Conservation (phyloP, 139 green algal species). For the Micractinium conductrix region DNA sequence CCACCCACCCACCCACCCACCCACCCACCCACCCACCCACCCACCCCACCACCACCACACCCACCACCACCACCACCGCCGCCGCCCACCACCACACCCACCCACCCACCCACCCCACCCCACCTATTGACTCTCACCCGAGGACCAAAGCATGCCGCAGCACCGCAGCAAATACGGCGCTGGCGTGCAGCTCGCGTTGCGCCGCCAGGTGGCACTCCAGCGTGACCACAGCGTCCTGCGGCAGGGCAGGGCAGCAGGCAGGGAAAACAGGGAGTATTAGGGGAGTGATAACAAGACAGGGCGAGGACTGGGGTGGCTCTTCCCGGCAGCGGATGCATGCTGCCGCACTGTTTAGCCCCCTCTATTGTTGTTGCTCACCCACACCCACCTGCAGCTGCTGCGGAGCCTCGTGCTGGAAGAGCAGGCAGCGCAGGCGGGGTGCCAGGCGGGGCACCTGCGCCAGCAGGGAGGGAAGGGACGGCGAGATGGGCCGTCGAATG, state of each 20-base stretch:
- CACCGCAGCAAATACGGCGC: constrained; percentile 22
- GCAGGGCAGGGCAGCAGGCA: too few species aligned
- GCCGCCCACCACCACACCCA: too few species aligned
- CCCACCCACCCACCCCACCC: too few species aligned
- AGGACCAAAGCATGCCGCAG: constrained; percentile 45
- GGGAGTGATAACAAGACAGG: constrained; percentile 16
- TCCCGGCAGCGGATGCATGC: too few species aligned
- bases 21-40: too few species aligned
- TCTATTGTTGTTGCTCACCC: background rate
- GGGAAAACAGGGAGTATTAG: background rate
- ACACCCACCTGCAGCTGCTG: constrained; percentile 19
- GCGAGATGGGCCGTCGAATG: too few species aligned
- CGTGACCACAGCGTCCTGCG: background rate
- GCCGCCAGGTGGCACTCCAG: constrained; percentile 44
- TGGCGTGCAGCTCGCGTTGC: constrained; percentile 38
- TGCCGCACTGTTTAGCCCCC: background rate
- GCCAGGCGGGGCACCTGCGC: constrained; percentile 45
- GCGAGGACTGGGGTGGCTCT: too few species aligned
- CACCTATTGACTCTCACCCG: constrained; percentile 13
- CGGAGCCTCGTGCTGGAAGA: constrained; percentile 17
- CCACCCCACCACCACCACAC: too few species aligned
- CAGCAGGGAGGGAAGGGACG: background rate
- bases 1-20: too few species aligned
- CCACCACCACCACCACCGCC: too few species aligned
- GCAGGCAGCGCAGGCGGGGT: constrained; percentile 40